Evolutionary conservation across 345 rosid species (phyloP), one percentile per base, ranked within the genome.

Genomic region (Salix brachista): DNA sequence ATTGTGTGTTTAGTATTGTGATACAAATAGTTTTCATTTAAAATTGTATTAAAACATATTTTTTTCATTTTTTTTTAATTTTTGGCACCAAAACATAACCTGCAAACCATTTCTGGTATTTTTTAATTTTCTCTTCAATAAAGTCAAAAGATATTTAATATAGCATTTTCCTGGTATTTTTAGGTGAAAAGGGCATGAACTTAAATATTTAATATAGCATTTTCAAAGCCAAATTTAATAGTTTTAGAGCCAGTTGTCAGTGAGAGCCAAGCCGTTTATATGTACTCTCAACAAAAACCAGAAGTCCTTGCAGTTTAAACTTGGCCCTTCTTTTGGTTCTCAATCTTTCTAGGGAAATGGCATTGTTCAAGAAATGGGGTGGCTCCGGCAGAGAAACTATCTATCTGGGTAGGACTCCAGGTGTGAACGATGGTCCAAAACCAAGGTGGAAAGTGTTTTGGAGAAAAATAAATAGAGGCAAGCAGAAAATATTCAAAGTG

Each of bases 401-500:
- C 70, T 19, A 69, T 28, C 37, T 81, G 30, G 86, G 86, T 1
- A 26, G 69, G 72, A 37, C 54, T 46, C 52, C 21, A 73, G 25
- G 50, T 1, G n/a, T 37, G 25, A 21, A 16, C 9, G 36, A 58
- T 11, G 65, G 37, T 25, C 25, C 69, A 3, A 30, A 60, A 26
- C 44, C 54, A 0, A 72, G 75, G 56, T 83, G 85, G 86, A 72
- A 74, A 23, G n/a, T n/a, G 64, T 60, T 87, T n/a, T 85, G 87
- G 85, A 84, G 70, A 67, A 88, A 83, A 71, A 65, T 90, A 60
- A 84, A 9, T n/a, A 46, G 85, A 77, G 83, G 61, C 69, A 67
- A 69, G 80, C 78, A 82, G 85, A 81, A 64, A 32, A 54, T 73
- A 25, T 80, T 68, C 74, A 78, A 72, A 13, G 6, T 2, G 65